Evolutionary conservation across 305 asterid genomes (phyloP), one percentile per base, ranked within the genome.

Genomic region (Fraxinus xanthoxyloides): DNA sequence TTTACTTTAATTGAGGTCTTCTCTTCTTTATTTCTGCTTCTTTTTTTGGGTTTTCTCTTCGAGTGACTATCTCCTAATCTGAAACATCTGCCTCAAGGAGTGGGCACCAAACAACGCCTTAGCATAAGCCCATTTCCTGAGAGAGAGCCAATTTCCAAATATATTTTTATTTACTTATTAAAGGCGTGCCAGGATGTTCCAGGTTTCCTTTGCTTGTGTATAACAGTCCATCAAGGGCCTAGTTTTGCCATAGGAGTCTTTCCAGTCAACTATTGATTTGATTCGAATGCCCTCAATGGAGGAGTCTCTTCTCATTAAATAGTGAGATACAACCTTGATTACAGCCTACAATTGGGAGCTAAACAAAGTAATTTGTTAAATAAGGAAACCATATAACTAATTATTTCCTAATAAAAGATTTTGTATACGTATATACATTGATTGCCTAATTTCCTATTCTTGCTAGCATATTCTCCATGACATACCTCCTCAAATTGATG

Each of bases 51-150:
- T 34, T 72, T 34, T 34, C 76, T 31, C 75, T 72, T 30, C 4
- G 5, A 72, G 15, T 72, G 43, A 34, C 12, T 34, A 72, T 34
- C 38, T 72, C 76, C 48, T 32, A 72, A 72, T 34, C 28, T 34
- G 76, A 72, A 30, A 72, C 76, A 72, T 72, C 76, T 34, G 76
- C 13, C 26, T 72, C 28, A 72, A 72, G 76, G 48, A 12, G 43
- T 32, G 28, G 76, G 76, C 48, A 34, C 48, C 76, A 72, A 34
- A 38, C 76, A 72, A n/a, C 7, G 15, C 48, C 24, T 72, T 72
- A n/a, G 28, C 46, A 2, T 72, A 72, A 34, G 15, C 28, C 76
- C 76, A 30, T 69, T 31, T 32, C 76, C 6, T 17, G 76, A 31
- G 43, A 38, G 21, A 38, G 8, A 31, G 24, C 40, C 38, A 69